phyloP scores from a whole-genome alignment of 768 basidiomycete species.

The Phylloporus rhodoxanthus region DNA sequence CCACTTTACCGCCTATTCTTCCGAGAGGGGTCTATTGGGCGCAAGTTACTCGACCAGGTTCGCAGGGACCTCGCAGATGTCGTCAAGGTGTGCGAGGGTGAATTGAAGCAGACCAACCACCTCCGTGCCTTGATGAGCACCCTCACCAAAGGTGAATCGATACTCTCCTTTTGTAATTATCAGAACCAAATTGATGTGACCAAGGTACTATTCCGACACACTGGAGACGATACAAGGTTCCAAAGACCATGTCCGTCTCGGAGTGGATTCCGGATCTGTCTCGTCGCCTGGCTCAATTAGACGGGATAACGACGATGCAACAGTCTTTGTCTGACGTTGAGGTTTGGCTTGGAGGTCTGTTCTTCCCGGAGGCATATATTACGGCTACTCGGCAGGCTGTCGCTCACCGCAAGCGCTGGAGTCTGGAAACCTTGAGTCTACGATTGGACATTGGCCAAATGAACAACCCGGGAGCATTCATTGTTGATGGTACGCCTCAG shows the following conservation, averaged over 20 bases:
- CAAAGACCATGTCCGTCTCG: constrained; percentile 72
- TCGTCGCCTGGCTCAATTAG: constrained; percentile 77
- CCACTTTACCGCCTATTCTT: constrained; percentile 86
- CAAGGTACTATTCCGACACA: constrained; percentile 81
- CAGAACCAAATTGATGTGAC: constrained; percentile 8
- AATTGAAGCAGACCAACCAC: constrained; percentile 93
- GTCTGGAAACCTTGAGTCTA: constrained; percentile 80
- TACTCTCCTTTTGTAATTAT: background rate
- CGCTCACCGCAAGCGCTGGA: constrained; percentile 88
- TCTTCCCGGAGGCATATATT: constrained; percentile 95
- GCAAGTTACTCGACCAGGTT: constrained; percentile 72
- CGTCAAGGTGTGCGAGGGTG: constrained; percentile 78
- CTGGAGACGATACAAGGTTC: constrained; percentile 88
- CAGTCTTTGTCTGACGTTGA: constrained; percentile 64
- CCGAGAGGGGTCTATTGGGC: constrained; percentile 79
- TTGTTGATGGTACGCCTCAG: constrained; percentile 72
- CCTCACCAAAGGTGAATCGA: constrained; percentile 73
- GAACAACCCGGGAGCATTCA: constrained; percentile 73
- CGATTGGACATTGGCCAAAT: constrained; percentile 77
- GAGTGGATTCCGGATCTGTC: constrained; percentile 83
- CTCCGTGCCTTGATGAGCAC: constrained; percentile 86
- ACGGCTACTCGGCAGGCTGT: constrained; percentile 95
- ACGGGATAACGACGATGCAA: constrained; percentile 47
- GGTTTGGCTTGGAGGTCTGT: constrained; percentile 90
- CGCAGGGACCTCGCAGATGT: constrained; percentile 77